Base-by-base conservation (phyloP, 2,329 filamentous ascomycete species). In the Diaporthe sp. region DNA sequence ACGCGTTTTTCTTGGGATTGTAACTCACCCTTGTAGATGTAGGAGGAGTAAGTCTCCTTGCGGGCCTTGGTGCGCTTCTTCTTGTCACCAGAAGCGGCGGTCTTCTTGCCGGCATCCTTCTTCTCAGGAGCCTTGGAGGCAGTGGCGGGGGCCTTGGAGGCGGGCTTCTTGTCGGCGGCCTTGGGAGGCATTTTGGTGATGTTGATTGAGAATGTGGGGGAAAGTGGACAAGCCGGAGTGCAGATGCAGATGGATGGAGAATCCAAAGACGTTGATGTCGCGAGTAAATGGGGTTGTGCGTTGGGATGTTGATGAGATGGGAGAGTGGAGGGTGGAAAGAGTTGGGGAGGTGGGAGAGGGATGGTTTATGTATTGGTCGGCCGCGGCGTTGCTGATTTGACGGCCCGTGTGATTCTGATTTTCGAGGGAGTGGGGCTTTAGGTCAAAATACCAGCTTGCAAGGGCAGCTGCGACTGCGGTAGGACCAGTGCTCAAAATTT, bases 21-120 rank as follows among this genome's bases (percentile, higher is more conserved):
- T 28, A 73, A 84, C 91, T 86, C 84, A 98, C 96, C 97, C 91
- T 98, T 99, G 94, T 98, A 99, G 89, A 99, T 99, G 92, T 99
- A 99, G 73, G 95, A 97, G 81, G 94, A 97, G 91, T 99, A 99
- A n/a, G 97, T 99, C 92, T 99, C 97, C 94, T 98, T 98, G 89
- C 97, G 93, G 80, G 96, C 95, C 96, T 99, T 99, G 90, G 95
- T 97, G 85, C 97, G 95, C 96, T 98, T 99, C 95, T 99, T 99
- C 95, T 98, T 98, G 82, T 98, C 97, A 79, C 97, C 97, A 84
- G 95, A 92, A 77, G 96, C 92, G 76, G 96, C 95, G 67, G 97
- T 98, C 94, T 98, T 99, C 95, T 99, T 99, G 90, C 96, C 97
- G 79, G 96, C 97, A 89, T 98, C 96, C 93, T 98, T 98, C 94